Evolutionary conservation across 2,329 filamentous ascomycete genomes (phyloP).

Genomic region (Aspergillus aculeatus): DNA sequence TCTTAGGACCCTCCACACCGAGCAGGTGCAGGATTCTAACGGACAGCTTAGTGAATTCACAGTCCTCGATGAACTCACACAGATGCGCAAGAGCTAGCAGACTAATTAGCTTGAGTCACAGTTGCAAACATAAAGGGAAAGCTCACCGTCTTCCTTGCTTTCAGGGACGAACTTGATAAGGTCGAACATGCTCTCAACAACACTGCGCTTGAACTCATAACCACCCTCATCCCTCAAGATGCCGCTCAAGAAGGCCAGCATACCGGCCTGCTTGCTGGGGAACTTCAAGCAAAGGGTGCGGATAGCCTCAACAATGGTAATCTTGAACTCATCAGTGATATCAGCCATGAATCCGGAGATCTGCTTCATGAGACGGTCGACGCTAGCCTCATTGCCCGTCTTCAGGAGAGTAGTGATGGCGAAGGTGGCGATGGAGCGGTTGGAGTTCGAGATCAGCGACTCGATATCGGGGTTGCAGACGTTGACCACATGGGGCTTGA

Average conservation of each 20-base stretch:
- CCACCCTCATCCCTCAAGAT: slow-evolving; percentile 95
- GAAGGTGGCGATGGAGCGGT: slow-evolving; percentile 96
- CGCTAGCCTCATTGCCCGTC: slow-evolving; percentile 95
- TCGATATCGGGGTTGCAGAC: slow-evolving; percentile 97
- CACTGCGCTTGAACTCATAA: slow-evolving; percentile 96
- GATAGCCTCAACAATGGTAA: slow-evolving; percentile 98
- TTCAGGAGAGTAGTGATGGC: slow-evolving; percentile 97
- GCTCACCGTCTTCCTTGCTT: slow-evolving; percentile 62
- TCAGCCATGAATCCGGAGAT: slow-evolving; percentile 98
- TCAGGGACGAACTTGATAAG: slow-evolving; percentile 98
- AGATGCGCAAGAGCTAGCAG: slow-evolving; percentile 77
- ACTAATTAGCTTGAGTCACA: slow-evolving; percentile 19
- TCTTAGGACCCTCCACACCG: slow-evolving; percentile 91
- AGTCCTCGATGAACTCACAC: slow-evolving; percentile 99
- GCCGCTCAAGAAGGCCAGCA: slow-evolving; percentile 96
- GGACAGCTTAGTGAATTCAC: slow-evolving; percentile 96
- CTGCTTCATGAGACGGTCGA: slow-evolving; percentile 97
- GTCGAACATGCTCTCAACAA: slow-evolving; percentile 99
- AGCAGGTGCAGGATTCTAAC: slow-evolving; percentile 93
- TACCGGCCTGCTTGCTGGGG: slow-evolving; percentile 94
- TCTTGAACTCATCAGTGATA: slow-evolving; percentile 99
- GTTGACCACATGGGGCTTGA: slow-evolving; percentile 90
- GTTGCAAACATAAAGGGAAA: neutral
- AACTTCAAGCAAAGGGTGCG: slow-evolving; percentile 96
- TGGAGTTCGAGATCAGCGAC: slow-evolving; percentile 91